phyloP scores from a whole-genome alignment of 371 early-diverging fungal species.

The Lichtheimia corymbifera region DNA sequence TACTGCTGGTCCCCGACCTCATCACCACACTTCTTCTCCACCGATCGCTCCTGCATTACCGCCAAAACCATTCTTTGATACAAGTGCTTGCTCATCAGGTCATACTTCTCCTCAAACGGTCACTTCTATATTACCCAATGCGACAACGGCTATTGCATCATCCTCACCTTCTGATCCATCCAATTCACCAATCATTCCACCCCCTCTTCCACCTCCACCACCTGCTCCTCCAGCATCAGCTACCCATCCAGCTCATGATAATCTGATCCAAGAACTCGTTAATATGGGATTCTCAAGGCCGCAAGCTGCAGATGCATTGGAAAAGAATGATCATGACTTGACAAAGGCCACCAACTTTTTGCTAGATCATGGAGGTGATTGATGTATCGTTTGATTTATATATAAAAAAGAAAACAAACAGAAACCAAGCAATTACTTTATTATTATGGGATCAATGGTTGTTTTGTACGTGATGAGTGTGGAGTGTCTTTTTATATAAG shows the following conservation, averaged over 20 bases:
- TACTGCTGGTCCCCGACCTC: background rate
- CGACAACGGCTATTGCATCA: constrained; percentile 22
- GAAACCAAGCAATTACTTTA: too few species aligned
- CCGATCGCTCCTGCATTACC: constrained; percentile 18
- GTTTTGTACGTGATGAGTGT: too few species aligned
- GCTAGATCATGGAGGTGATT: constrained; percentile 56
- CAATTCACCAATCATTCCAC: constrained; percentile 17
- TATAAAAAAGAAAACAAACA: too few species aligned
- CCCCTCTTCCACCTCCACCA: constrained; percentile 39
- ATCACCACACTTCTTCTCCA: background rate
- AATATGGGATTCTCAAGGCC: constrained; percentile 81
- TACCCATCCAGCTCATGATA: constrained; percentile 10
- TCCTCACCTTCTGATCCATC: constrained; percentile 24
- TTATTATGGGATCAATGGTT: too few species aligned
- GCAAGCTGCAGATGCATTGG: constrained; percentile 76
- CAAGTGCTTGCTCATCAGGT: constrained; percentile 8
- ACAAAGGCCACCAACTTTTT: constrained; percentile 81
- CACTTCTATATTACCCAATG: too few species aligned
- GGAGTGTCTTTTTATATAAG: background rate
- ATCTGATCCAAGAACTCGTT: constrained; percentile 52
- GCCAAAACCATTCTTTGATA: constrained; percentile 17
- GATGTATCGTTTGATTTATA: background rate
- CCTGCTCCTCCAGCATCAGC: constrained; percentile 8
- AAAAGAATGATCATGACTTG: constrained; percentile 78
- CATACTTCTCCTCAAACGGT: constrained; percentile 11